Evolutionary conservation across 768 basidiomycete genomes (phyloP).

Genomic region (Termitomyces sp.): DNA sequence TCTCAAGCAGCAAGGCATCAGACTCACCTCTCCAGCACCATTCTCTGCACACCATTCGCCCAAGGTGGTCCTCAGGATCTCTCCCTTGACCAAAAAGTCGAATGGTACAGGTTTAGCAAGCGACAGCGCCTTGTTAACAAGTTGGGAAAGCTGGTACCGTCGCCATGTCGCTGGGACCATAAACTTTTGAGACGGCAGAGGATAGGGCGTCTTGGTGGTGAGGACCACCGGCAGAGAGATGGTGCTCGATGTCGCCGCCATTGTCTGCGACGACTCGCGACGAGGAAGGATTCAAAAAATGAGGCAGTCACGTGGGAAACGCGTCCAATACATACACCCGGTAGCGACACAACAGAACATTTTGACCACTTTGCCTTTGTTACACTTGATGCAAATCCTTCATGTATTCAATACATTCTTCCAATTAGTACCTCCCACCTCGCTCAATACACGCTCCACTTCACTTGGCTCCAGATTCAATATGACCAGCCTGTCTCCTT

Average conservation of each 20-base stretch:
- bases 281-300: neutral
- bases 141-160: conserved; percentile 94
- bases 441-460: conserved; percentile 80
- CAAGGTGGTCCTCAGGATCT: conserved; percentile 66
- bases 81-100: conserved; percentile 87
- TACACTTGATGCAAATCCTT: neutral
- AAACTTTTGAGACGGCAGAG: conserved; percentile 83
- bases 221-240: conserved; percentile 59
- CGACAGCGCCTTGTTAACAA: conserved; percentile 90
- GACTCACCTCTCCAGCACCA: conserved; percentile 63
- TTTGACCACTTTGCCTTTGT: no score
- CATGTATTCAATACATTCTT: conserved; percentile 40
- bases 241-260: conserved; percentile 7
- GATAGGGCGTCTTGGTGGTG: conserved; percentile 67
- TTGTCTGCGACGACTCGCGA: neutral
- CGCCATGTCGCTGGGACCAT: conserved; percentile 89
- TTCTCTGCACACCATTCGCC: conserved; percentile 71
- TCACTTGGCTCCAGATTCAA: conserved; percentile 83
- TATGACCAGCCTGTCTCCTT: conserved; percentile 65
- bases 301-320: neutral
- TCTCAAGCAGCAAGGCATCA: neutral
- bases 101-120: conserved; percentile 77
- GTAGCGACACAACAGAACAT: no score
- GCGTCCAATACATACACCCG: no score
- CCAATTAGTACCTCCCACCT: conserved; percentile 70